phyloP scores from a whole-genome alignment of 2,329 filamentous ascomycete genomes.

The Allantophomopsis lycopodina region DNA sequence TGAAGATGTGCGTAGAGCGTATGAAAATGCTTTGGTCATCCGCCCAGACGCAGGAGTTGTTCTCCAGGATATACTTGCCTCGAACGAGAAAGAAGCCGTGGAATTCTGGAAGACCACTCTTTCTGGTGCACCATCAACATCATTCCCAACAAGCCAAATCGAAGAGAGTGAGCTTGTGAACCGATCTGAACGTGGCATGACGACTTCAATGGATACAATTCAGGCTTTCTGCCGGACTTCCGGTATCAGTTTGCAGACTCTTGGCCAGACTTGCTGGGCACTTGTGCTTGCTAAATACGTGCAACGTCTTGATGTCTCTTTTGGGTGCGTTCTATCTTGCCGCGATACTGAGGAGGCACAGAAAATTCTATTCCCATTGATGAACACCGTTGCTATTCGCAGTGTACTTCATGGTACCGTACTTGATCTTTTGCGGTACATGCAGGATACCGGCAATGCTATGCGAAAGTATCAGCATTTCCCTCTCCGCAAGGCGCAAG shows the following conservation, averaged over 20 bases:
- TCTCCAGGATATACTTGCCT: slow-evolving; percentile 29
- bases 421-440: slow-evolving; percentile 51
- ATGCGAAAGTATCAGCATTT: slow-evolving; percentile 64
- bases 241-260: slow-evolving; percentile 59
- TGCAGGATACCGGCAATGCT: slow-evolving; percentile 55
- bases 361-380: slow-evolving; percentile 67
- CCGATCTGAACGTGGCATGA: slow-evolving; percentile 31
- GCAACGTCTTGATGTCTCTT: slow-evolving; percentile 58
- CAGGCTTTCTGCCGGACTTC: slow-evolving; percentile 48
- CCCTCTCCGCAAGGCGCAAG: slow-evolving; percentile 58
- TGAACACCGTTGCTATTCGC: slow-evolving; percentile 78
- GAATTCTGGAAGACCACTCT: slow-evolving; percentile 64
- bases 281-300: slow-evolving; percentile 51
- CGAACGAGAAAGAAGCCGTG: slow-evolving; percentile 27
- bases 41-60: slow-evolving; percentile 36
- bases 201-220: slow-evolving; percentile 25
- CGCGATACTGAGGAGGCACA: slow-evolving; percentile 61
- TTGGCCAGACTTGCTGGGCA: slow-evolving; percentile 68
- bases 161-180: slow-evolving; percentile 13
- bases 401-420: slow-evolving; percentile 57
- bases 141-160: slow-evolving; percentile 22
- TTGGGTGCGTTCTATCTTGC: slow-evolving; percentile 74
- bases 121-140: slow-evolving; percentile 27
- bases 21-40: slow-evolving; percentile 27
- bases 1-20: slow-evolving; percentile 53